Evolutionary conservation across 441 rosid species (phyloP), one percentile per base, ranked within the genome.

Genomic region (Aquilaria agallochum): DNA sequence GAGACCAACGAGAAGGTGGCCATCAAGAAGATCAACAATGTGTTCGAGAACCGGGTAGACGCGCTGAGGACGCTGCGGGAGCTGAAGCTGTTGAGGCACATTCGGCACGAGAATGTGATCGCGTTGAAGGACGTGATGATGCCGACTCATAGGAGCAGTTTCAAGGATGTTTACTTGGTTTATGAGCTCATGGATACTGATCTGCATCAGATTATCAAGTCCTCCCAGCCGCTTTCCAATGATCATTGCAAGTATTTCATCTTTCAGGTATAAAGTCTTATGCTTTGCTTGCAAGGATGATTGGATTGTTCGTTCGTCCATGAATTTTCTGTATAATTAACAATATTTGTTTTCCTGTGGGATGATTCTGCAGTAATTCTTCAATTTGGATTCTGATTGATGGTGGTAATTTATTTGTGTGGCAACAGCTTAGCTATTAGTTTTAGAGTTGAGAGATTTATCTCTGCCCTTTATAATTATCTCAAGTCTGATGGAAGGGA

Each of bases 171-270:
- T n/a, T 86, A 86, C 11, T 75, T 86, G 76, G 93, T 86, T 44
- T 86, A 82, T 69, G 92, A 86, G 71, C 78, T 86, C 2, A 86
- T 86, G 89, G 92, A 83, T 67, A 83, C 89, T 2, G 92, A 86
- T 80, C 74, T 86, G 70, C 84, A 86, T 69, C 92, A 86, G 79
- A 87, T 84, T 57, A 80, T 86, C 52, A 84, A 81, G 53, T 82
- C 93, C 47, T 64, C 93, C 15, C 88, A 84, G 59, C 68, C 86
- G 9, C 80, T 87, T 10, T 78, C 84, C 9, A 86, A 72, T 69
- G 88, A 84, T 74, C 93, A 87, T 68, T 83, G 84, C 84, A 85
- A 82, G 50, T 87, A 83, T 70, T 87, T 87, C 60, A 76, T 87
- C 63, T 82, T 84, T 74, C 93, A 87, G 89, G 92, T 86, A 78